A percentile compares a stretch with the other conserved stretches of the same genome.
These are phyloP conservation scores for Brassica hybrid DNA, from an alignment of 441 rosid species.

Conservation along the genomic window DNA sequence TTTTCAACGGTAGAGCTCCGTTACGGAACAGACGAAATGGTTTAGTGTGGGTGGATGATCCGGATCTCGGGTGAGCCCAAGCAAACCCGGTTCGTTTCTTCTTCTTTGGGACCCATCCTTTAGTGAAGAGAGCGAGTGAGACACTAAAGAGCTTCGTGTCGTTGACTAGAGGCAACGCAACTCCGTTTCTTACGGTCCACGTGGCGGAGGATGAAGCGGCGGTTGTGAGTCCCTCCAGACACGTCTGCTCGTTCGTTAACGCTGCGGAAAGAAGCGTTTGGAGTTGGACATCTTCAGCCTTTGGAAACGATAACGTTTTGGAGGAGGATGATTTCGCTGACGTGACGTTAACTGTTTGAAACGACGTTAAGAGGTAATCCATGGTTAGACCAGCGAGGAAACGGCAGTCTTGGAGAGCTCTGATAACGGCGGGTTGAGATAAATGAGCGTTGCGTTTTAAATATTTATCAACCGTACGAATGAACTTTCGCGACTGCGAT, in stretches of 20 bases:
- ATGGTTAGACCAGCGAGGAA: conserved; percentile 57
- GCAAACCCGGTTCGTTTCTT: conserved; percentile 35
- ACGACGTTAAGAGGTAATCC: conserved; percentile 57
- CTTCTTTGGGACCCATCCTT: conserved; percentile 45
- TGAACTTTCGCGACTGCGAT: conserved; percentile 62
- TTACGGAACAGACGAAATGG: conserved; percentile 39
- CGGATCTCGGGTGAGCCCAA: conserved; percentile 41
- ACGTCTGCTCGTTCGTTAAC: no score
- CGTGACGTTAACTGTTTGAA: conserved; percentile 46
- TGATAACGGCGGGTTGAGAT: conserved; percentile 40
- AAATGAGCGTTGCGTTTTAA: conserved; percentile 44
- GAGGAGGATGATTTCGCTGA: conserved; percentile 31
- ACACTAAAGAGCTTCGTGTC: no score
- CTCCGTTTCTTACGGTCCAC: no score
- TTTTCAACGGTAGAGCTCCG: conserved; percentile 56
- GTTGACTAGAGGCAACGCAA: no score
- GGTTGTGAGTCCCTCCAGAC: no score
- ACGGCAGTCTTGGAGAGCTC: conserved; percentile 80
- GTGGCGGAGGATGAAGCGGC: no score
- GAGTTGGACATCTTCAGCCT: conserved; percentile 68
- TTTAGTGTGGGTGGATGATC: conserved; percentile 31
- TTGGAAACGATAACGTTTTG: conserved; percentile 36
- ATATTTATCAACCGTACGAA: conserved; percentile 49
- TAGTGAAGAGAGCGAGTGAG: conserved; percentile 68
- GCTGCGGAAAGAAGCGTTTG: no score